These are phyloP conservation scores for Penicillium flavigenum DNA, from an alignment of 495 filamentous ascomycete species.

Conservation along the genomic window DNA sequence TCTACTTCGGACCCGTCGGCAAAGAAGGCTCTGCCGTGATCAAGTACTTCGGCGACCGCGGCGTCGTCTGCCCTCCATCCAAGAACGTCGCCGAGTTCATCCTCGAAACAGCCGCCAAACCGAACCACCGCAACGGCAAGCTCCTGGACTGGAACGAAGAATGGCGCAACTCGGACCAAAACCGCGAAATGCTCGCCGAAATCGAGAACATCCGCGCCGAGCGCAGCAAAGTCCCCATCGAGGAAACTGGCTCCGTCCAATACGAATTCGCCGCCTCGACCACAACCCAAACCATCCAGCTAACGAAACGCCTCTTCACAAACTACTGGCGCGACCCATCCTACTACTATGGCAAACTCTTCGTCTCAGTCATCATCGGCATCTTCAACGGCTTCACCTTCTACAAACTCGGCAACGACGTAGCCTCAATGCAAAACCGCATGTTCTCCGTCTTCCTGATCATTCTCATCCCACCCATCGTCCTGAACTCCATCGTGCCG, in stretches of 20 bases:
- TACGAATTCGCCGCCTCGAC: slow-evolving; percentile 65
- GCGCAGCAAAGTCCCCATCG: slow-evolving; percentile 48
- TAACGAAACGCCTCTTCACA: slow-evolving; percentile 64
- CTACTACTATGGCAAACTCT: slow-evolving; percentile 75
- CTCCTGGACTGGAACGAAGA: slow-evolving; percentile 67
- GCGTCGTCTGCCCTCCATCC: slow-evolving; percentile 56
- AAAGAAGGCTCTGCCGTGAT: slow-evolving; percentile 60
- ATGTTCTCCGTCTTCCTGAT: slow-evolving; percentile 79
- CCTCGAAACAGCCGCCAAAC: slow-evolving; percentile 73
- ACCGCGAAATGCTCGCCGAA: slow-evolving; percentile 52
- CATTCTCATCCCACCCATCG: slow-evolving; percentile 68
- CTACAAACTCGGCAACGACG: slow-evolving; percentile 65
- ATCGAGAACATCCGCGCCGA: slow-evolving; percentile 59
- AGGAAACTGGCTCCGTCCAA: slow-evolving; percentile 36
- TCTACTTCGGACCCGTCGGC: slow-evolving; percentile 74
- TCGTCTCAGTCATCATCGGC: slow-evolving; percentile 65
- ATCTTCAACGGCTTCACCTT: slow-evolving; percentile 87
- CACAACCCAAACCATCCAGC: slow-evolving; percentile 55
- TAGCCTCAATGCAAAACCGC: slow-evolving; percentile 73
- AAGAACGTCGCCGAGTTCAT: slow-evolving; percentile 88
- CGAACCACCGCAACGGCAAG: slow-evolving; percentile 49
- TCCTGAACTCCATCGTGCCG: slow-evolving; percentile 76
- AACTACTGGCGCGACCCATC: slow-evolving; percentile 71
- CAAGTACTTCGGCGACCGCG: slow-evolving; percentile 65
- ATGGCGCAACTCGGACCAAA: slow-evolving; percentile 63